These are phyloP conservation scores for Pythium biforme DNA, from an alignment of 352 stramenopile species.

Conservation along the genomic window DNA sequence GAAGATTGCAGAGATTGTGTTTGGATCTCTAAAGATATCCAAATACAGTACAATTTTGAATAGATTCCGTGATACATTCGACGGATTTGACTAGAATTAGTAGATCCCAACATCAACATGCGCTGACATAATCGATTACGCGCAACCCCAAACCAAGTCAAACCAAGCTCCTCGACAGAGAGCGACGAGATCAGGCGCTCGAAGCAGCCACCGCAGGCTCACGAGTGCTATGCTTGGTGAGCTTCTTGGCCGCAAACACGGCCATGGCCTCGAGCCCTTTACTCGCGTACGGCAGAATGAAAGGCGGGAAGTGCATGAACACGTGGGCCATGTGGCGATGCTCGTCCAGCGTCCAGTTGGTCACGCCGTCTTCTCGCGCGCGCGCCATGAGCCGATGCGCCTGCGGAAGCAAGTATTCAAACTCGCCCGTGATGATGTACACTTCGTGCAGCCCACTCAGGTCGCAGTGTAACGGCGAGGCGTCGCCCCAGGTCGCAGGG, in stretches of 20 bases:
- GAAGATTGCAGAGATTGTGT: too few relatives aligned
- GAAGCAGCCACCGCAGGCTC: too few relatives aligned
- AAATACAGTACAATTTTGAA: too few relatives aligned
- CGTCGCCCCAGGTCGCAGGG: constrained; percentile 22
- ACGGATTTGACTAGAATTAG: too few relatives aligned
- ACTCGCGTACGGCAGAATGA: constrained; percentile 16
- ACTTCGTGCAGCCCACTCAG: constrained; percentile 12
- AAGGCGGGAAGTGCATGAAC: constrained; percentile 28
- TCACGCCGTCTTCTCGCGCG: constrained; percentile 14
- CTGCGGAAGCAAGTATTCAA: constrained; percentile 22
- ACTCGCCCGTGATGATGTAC: constrained; percentile 19
- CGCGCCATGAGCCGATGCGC: constrained; percentile 14
- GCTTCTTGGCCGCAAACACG: constrained; percentile 9
- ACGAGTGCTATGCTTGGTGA: too few relatives aligned
- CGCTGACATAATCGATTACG: too few relatives aligned
- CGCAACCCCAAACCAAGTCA: too few relatives aligned
- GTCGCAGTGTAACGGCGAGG: constrained; percentile 21
- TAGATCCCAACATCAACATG: too few relatives aligned
- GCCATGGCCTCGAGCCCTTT: constrained; percentile 25
- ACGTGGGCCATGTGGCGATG: constrained; percentile 23
- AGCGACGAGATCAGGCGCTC: too few relatives aligned
- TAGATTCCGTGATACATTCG: too few relatives aligned
- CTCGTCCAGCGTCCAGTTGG: constrained; percentile 19
- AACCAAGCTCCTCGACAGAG: too few relatives aligned
- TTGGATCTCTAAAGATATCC: too few relatives aligned